A percentile compares a stretch with the other conserved stretches of the same genome.
Evolutionary conservation across 2,329 filamentous ascomycete genomes (phyloP).

Genomic region (Aciculosporium take): DNA sequence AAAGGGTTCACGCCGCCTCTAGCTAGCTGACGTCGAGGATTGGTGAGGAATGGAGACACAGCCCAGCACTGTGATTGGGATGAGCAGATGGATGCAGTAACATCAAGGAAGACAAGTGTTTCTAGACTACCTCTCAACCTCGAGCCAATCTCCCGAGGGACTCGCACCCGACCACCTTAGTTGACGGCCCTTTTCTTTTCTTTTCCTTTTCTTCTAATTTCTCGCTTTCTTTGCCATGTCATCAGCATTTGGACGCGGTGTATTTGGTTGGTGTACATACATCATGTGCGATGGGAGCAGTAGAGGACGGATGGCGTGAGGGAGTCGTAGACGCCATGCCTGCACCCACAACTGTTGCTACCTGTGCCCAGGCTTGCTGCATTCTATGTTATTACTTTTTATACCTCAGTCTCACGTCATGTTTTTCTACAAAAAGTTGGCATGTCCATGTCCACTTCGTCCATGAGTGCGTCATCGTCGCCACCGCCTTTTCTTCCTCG

Average conservation of each 20-base stretch:
- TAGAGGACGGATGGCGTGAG: background rate
- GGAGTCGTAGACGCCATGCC: constrained; percentile 5
- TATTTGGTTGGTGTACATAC: constrained; percentile 2
- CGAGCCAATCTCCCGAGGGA: background rate
- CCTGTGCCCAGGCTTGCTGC: constrained; percentile 12
- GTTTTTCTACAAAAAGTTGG: no score
- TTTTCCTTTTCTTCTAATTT: no score
- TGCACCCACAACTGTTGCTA: constrained; percentile 5
- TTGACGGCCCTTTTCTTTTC: no score
- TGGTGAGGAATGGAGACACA: background rate
- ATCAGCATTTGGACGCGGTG: constrained; percentile 1
- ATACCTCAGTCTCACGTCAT: background rate
- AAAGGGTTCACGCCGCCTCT: constrained; percentile 4
- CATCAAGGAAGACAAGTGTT: background rate
- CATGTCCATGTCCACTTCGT: background rate
- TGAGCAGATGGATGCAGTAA: background rate
- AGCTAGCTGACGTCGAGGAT: background rate
- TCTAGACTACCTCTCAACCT: no score
- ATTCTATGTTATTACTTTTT: constrained; percentile 14
- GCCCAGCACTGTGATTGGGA: no score
- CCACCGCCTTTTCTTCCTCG: no score
- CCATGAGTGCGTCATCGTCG: no score
- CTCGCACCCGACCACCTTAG: constrained; percentile 1
- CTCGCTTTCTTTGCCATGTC: background rate
- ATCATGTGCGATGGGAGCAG: constrained; percentile 2